Percentiles rank a stretch among this genome's conserved stretches.
Conservation (phyloP, 2,329 filamentous ascomycete species). For the Endothia cerciana region DNA sequence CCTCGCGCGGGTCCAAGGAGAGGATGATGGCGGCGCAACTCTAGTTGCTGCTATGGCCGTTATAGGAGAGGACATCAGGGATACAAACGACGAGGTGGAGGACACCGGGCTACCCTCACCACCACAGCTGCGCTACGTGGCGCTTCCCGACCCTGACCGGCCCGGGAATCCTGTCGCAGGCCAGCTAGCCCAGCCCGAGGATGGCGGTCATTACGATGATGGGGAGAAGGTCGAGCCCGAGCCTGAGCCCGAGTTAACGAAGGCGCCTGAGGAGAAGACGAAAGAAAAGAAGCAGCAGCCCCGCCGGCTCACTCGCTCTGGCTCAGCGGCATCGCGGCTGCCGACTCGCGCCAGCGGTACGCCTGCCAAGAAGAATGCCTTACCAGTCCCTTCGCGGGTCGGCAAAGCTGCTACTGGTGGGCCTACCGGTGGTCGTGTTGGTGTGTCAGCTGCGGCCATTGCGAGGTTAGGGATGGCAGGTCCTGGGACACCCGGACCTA, state of each 20-base stretch:
- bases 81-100: constrained; percentile 8
- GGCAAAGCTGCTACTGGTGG: constrained; percentile 25
- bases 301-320: constrained; percentile 10
- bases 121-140: constrained; percentile 7
- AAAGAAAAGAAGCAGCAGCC: background rate
- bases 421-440: background rate
- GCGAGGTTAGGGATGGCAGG: constrained; percentile 18
- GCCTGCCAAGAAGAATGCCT: constrained; percentile 31
- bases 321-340: constrained; percentile 21
- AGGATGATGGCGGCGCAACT: constrained; percentile 21
- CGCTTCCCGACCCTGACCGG: background rate
- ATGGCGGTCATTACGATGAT: background rate
- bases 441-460: constrained; percentile 10
- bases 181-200: background rate
- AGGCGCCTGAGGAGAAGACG: background rate
- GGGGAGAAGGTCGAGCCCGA: background rate
- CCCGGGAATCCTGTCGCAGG: background rate
- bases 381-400: constrained; percentile 37
- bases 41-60: constrained; percentile 2
- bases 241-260: background rate
- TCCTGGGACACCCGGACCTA: constrained; percentile 22
- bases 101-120: constrained; percentile 5
- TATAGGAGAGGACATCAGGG: background rate
- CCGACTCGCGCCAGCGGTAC: constrained; percentile 11
- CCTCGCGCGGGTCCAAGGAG: constrained; percentile 37